Conservation (phyloP, 1,284 basidiomycete genomes). For the Leccinum cinnamomeum region DNA sequence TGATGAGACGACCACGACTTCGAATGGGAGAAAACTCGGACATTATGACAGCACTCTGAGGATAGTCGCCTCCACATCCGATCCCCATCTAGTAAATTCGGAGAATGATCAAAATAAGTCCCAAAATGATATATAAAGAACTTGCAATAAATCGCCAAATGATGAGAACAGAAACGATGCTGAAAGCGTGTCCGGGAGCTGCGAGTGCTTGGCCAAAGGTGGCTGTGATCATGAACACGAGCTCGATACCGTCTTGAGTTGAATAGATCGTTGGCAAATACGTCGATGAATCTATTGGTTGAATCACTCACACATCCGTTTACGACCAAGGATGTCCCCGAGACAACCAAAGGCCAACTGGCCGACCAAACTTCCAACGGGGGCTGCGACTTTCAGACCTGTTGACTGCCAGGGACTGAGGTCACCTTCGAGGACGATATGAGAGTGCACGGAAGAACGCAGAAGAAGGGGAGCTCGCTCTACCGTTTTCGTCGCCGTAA, state of each 20-base stretch:
- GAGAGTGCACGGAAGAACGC: neutral
- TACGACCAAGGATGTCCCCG: slow-evolving; percentile 56
- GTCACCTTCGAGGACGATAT: slow-evolving; percentile 17
- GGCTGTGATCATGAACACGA: slow-evolving; percentile 53
- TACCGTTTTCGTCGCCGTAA: slow-evolving; percentile 27
- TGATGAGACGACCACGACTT: slow-evolving; percentile 58
- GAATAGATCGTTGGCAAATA: slow-evolving; percentile 1
- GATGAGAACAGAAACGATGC: slow-evolving; percentile 56
- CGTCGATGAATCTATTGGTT: neutral
- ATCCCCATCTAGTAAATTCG: slow-evolving; percentile 24
- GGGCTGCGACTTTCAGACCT: slow-evolving; percentile 40
- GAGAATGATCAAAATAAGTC: neutral
- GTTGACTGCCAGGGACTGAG: slow-evolving; percentile 29
- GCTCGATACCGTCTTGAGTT: slow-evolving; percentile 49
- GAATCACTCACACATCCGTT: slow-evolving; percentile 35
- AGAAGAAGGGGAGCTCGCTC: neutral
- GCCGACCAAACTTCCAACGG: slow-evolving; percentile 61
- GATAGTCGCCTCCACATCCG: slow-evolving; percentile 53
- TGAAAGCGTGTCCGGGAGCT: slow-evolving; percentile 50
- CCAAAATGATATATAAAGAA: neutral
- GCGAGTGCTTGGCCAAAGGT: slow-evolving; percentile 50
- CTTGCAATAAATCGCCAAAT: slow-evolving; percentile 53
- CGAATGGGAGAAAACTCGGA: slow-evolving; percentile 63
- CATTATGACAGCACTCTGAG: slow-evolving; percentile 48
- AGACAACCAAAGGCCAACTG: slow-evolving; percentile 56